phyloP scores from a whole-genome alignment of 1,139 yeast genomes.

The Candida sp. region DNA sequence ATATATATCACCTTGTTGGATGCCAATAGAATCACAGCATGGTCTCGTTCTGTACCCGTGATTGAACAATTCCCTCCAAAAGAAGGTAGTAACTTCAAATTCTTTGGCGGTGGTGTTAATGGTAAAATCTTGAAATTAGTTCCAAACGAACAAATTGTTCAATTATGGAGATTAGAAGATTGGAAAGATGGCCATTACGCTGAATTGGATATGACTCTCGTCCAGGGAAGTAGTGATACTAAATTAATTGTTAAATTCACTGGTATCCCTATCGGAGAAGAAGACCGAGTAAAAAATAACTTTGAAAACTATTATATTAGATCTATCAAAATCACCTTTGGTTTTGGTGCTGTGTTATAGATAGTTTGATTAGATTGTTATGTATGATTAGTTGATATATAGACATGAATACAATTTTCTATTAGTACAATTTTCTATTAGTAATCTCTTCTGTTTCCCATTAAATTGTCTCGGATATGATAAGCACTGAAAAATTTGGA shows the following conservation, averaged over 20 bases:
- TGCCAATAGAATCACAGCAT: slow-evolving; percentile 75
- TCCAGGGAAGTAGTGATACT: slow-evolving; percentile 81
- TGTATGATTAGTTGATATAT: too few species aligned
- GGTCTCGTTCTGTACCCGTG: slow-evolving; percentile 80
- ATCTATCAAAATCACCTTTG: slow-evolving; percentile 87
- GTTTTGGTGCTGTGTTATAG: slow-evolving; percentile 82
- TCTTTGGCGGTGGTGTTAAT: slow-evolving; percentile 87
- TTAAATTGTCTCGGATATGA: background rate
- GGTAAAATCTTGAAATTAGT: slow-evolving; percentile 65
- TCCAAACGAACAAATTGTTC: slow-evolving; percentile 56
- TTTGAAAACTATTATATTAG: slow-evolving; percentile 87
- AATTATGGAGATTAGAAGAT: slow-evolving; percentile 83
- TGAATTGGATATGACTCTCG: slow-evolving; percentile 57
- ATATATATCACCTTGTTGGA: slow-evolving; percentile 74
- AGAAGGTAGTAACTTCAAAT: slow-evolving; percentile 60
- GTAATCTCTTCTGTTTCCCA: background rate
- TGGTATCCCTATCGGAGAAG: slow-evolving; percentile 98
- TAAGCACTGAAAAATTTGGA: background rate
- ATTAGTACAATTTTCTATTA: background rate
- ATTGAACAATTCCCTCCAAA: slow-evolving; percentile 49
- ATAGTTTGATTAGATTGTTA: too few species aligned
- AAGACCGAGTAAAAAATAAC: slow-evolving; percentile 80
- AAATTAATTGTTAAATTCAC: slow-evolving; percentile 72
- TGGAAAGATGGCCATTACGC: slow-evolving; percentile 90
- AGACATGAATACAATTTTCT: background rate